Conservation (phyloP, 208 protist species). For the Trypanosoma platydactyli region DNA sequence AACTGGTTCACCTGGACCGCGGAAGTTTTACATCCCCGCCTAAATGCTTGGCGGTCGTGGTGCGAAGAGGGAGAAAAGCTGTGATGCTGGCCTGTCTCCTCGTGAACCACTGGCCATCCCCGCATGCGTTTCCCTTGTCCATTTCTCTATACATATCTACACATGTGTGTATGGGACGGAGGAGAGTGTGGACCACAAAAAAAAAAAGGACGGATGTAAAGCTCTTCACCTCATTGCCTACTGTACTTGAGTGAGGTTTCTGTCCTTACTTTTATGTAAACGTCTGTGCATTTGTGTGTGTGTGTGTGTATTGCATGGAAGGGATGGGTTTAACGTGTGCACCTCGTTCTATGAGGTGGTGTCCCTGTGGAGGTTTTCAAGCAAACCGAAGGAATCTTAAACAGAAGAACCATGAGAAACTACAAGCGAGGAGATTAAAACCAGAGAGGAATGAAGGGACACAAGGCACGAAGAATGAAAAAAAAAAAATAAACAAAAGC, state of each 20-base stretch:
- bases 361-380: not conserved
- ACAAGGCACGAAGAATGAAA: too few relatives aligned
- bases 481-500: not conserved
- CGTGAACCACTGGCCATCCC: not conserved
- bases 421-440: conserved; percentile 6
- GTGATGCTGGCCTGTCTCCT: not conserved
- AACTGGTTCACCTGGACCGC: conserved; percentile 49
- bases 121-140: not conserved
- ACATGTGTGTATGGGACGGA: too few relatives aligned
- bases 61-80: not conserved
- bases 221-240: too few relatives aligned
- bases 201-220: too few relatives aligned
- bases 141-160: not conserved
- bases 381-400: not conserved
- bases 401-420: conserved; percentile 1
- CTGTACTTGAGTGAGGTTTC: too few relatives aligned
- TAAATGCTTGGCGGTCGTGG: conserved; percentile 17
- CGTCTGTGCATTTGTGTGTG: too few relatives aligned
- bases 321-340: too few relatives aligned
- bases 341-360: too few relatives aligned
- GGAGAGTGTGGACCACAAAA: too few relatives aligned
- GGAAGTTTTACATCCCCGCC: conserved; percentile 82
- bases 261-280: too few relatives aligned
- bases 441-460: not conserved
- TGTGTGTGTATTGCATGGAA: too few relatives aligned